Conservation (phyloP, 495 filamentous ascomycete species). For the Annulohypoxylon moriforme region DNA sequence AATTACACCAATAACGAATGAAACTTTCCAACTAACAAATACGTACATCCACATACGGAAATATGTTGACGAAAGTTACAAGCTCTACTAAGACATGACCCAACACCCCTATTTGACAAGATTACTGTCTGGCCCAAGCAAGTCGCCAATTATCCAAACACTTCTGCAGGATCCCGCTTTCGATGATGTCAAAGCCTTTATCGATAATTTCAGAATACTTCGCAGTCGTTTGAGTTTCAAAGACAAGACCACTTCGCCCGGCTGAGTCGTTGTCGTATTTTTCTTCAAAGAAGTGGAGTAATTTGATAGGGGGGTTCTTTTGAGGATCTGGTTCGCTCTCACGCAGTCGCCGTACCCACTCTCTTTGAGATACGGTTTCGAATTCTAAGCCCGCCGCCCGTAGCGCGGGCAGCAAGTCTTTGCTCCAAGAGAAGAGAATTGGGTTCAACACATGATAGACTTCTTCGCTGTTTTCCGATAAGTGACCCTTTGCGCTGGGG, state of each 20-base stretch:
- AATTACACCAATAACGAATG: too few relatives aligned
- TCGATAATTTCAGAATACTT: conserved; percentile 34
- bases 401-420: conserved; percentile 61
- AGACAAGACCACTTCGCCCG: conserved; percentile 38
- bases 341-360: conserved; percentile 63
- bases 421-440: conserved; percentile 62
- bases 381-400: conserved; percentile 57
- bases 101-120: background rate
- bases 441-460: conserved; percentile 68
- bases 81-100: background rate
- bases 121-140: conserved; percentile 8
- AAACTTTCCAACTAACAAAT: background rate
- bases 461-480: conserved; percentile 35
- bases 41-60: background rate
- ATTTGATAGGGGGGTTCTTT: conserved; percentile 69
- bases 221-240: conserved; percentile 39
- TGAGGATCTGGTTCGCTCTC: conserved; percentile 57
- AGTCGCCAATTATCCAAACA: conserved; percentile 44
- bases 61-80: background rate
- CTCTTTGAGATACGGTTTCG: conserved; percentile 55
- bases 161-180: conserved; percentile 42
- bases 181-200: conserved; percentile 40
- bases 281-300: conserved; percentile 64
- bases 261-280: conserved; percentile 58
- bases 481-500: background rate